Evolutionary conservation across 495 filamentous ascomycete species (phyloP), one percentile per base, ranked within the genome.

Genomic region (Terfezia boudieri): DNA sequence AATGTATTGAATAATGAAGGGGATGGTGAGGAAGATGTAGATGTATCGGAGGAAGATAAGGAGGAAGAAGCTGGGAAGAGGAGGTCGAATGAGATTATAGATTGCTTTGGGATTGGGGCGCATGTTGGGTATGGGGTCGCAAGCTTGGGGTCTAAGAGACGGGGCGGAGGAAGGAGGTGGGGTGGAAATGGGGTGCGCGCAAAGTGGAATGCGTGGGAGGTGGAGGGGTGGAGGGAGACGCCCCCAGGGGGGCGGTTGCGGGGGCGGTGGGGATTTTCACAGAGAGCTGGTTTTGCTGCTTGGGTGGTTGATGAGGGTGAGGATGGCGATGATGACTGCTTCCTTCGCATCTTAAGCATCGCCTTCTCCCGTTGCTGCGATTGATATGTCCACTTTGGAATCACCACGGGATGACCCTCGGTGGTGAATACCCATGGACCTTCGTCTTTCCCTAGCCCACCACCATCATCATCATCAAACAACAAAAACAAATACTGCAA

Each of bases 401-500:
- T 81, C 16, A 95, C 76, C 26, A 98, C 71, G 6, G 90, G 90
- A 70, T 98, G 90, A 2, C 88, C 90, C 68, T 98, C 90, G 0
- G 90, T 98, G 22, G 82, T 85, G 64, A 98, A 96, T 7, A 98
- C 88, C 69, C 84, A 87, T 2, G 87, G 75, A 4, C 79, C 80
- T 67, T 95, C 89, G 79, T 81, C 67, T 94, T 87, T 16, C 88
- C 66, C 49, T 5, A 51, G n/a, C 14, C 49, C 49, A 26, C 23
- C n/a, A 8, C 20, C 37, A 50, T 32, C 12, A 63, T 57, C 61
- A 26, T 64, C 62, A 52, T 90, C 83, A 67, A 89, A 96, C 1
- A 96, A 75, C 41, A 98, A 70, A 58, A 86, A 93, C 53, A 98
- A 70, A 67, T 98, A 98, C 67, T 95, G 94, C 53, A 84, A 79